Evolutionary conservation across 495 filamentous ascomycete species (phyloP), one percentile per base, ranked within the genome.

Genomic region (Penicillium parvum): DNA sequence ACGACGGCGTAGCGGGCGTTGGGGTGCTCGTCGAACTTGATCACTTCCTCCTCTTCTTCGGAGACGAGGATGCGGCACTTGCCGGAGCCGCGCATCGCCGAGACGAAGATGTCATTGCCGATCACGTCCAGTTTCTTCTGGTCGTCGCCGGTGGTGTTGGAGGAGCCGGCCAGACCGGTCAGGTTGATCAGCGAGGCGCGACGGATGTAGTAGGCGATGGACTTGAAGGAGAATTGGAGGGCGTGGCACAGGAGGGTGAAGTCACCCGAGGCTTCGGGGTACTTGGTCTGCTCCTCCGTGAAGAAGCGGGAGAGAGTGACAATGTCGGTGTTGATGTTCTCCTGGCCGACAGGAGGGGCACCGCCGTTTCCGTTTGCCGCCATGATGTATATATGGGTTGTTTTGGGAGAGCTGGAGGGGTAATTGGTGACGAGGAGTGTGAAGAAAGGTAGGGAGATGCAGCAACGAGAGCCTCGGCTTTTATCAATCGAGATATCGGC

Each of bases 91-190:
- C 78, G 77, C 92, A 98, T 97, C 38, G 90, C 84, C 29, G 87
- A 81, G 57, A 97, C 84, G 73, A 98, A 97, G 50, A 98, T 76
- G 56, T 98, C 92, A 68, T 98, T 97, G 61, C 90, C 88, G 60
- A 98, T 97, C 23, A 98, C 92, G 64, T 98, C 92, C 26, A 98
- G 86, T 71, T 97, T 98, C 82, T 98, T 97, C 64, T 98, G 92
- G 63, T 96, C 94, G 66, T 98, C 92, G 28, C 92, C 92, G 3
- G 92, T 97, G 17, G 77, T 86, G 70, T 98, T 98, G 47, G 90
- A 86, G 47, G 90, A 94, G 21, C 92, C 92, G 25, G 92, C 92
- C 17, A 98, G 82, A 32, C 92, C 92, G 25, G 88, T 90, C 29
- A 98, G 79, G 73, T 96, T 96, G 66, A 96, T 95, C 35, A 98